These are phyloP conservation scores for Phytophthora hibernalis DNA, from an alignment of 352 stramenopile species.

Conservation along the genomic window DNA sequence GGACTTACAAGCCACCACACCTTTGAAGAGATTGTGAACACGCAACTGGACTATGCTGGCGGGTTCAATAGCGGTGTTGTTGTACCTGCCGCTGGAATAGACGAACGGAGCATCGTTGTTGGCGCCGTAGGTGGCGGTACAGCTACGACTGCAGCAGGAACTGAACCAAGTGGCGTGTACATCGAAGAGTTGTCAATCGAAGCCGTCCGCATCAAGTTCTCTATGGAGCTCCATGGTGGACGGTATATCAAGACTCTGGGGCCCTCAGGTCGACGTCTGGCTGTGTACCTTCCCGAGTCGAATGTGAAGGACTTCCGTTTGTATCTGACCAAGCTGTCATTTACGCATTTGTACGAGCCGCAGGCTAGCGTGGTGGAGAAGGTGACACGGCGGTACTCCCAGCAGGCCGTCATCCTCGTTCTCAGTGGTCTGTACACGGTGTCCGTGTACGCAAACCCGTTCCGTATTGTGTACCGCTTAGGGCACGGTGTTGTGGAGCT, in stretches of 20 bases:
- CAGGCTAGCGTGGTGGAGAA: conserved; percentile 80
- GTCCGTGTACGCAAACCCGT: conserved; percentile 89
- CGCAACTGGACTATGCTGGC: conserved; percentile 67
- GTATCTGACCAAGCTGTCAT: conserved; percentile 84
- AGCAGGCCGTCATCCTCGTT: conserved; percentile 87
- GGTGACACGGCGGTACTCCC: conserved; percentile 80
- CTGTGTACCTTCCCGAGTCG: conserved; percentile 87
- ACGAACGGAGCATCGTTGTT: conserved; percentile 31
- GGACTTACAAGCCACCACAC: conserved; percentile 71
- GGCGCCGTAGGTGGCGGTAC: conserved; percentile 12
- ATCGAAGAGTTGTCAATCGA: conserved; percentile 90
- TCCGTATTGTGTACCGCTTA: conserved; percentile 88
- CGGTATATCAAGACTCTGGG: conserved; percentile 87
- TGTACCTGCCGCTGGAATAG: conserved; percentile 26
- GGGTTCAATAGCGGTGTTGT: conserved; percentile 27
- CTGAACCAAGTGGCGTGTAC: conserved; percentile 73
- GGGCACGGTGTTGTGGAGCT: conserved; percentile 86
- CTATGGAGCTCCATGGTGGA: conserved; percentile 87
- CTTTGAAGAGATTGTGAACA: conserved; percentile 87
- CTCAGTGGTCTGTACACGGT: conserved; percentile 87
- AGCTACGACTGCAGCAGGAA: conserved; percentile 17
- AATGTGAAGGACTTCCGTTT: conserved; percentile 91
- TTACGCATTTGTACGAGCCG: conserved; percentile 85
- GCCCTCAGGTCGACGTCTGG: conserved; percentile 71
- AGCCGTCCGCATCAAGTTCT: conserved; percentile 86